phyloP scores from a whole-genome alignment of 306 rosid species.

The Begonia masoniana region DNA sequence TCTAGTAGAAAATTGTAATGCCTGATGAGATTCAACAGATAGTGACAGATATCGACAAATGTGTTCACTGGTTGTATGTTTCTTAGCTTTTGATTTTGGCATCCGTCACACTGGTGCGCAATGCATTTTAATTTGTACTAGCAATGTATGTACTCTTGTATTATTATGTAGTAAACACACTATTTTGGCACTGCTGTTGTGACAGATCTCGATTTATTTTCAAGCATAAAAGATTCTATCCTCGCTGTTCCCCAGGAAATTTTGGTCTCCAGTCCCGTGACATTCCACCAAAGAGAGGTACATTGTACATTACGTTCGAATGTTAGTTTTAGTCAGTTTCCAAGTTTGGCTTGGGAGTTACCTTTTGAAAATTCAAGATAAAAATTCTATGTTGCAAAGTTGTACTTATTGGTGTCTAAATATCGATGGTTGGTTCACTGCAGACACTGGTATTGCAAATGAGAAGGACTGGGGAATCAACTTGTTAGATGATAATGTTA shows the following conservation, averaged over 20 bases:
- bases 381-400: too few species aligned
- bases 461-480: conserved; percentile 97
- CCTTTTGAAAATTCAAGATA: too few species aligned
- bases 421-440: not conserved
- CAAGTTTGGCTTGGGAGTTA: too few species aligned
- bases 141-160: not conserved
- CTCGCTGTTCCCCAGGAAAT: conserved; percentile 63
- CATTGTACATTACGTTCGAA: not conserved
- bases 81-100: not conserved
- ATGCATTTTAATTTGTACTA: not conserved
- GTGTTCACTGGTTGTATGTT: not conserved
- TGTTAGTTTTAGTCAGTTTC: not conserved
- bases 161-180: conserved; percentile 1
- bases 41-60: too few species aligned
- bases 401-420: too few species aligned
- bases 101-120: not conserved
- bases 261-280: conserved; percentile 93
- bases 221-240: conserved; percentile 52
- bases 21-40: too few species aligned
- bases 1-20: too few species aligned
- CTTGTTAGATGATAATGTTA: conserved; percentile 56
- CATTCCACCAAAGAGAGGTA: conserved; percentile 91
- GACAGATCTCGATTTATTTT: conserved; percentile 39
- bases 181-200: conserved; percentile 2
- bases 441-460: conserved; percentile 92